Base-by-base conservation (phyloP, 2,329 filamentous ascomycete genomes). In the Gliomastix tumulicola region DNA sequence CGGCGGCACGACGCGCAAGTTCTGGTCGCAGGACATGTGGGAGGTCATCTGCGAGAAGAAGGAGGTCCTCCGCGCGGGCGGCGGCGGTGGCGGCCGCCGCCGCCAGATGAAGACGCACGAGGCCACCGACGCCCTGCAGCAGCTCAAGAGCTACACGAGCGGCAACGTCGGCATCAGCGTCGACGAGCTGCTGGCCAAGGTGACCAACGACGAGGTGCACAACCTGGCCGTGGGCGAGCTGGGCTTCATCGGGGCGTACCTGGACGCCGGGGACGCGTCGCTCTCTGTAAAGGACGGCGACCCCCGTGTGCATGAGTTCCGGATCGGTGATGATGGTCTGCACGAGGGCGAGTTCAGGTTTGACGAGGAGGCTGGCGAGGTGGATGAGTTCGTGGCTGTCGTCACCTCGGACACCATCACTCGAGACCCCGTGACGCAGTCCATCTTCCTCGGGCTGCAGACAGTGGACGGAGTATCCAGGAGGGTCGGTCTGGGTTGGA, bases 321-420 rank as follows among this genome's bases (percentile, higher is more conserved):
- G n/a, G n/a, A n/a, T n/a, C n/a, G n/a, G n/a, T n/a, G 11, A 32
- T 7, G 22, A 36, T 15, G 33, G 33, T 7, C 16, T 5, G 12
- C 41, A 41, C 32, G 11, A 22, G 7, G 41, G 39, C 11, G 36
- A 39, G 32, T 43, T 43, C 22, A 34, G 36, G 15, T 41, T 41
- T 16, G 39, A 43, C 18, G 19, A 16, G 15, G 39, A 31, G 21
- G n/a, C 25, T 28, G 21, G 21, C 5, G 36, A 35, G 15, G 32
- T 37, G 9, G 36, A 41, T 20, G 33, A 37, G 36, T 37, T 31
- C 27, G 34, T 41, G n/a, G 36, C 34, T 11, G 28, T 43, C 20
- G 34, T 43, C 3, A 32, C 41, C 12, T 32, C 30, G 5, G 35
- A 43, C 30, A 43, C 41, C 8, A 40, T 43, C 36, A 41, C 34